Evolutionary conservation across 177 flowering plant species (phyloP).

Genomic region (Telopea speciosissima): DNA sequence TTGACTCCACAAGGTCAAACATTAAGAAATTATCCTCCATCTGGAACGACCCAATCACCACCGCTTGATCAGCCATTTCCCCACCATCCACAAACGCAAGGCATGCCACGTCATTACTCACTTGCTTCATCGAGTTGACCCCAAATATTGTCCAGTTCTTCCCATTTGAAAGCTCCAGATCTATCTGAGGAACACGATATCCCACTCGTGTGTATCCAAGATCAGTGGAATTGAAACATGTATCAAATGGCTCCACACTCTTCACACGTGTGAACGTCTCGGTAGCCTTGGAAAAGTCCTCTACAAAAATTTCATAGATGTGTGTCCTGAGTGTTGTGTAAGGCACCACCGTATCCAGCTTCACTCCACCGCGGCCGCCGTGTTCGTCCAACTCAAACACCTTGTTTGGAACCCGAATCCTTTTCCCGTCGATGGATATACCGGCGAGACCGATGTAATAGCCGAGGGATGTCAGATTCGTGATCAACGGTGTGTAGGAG

Average conservation of each 20-base stretch:
- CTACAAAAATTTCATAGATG: constrained; percentile 18
- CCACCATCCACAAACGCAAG: constrained; percentile 16
- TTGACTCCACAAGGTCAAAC: constrained; percentile 6
- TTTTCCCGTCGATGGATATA: constrained; percentile 13
- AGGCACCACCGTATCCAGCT: constrained; percentile 30
- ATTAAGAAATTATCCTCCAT: background rate
- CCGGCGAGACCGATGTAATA: constrained; percentile 24
- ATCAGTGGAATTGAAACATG: constrained; percentile 22
- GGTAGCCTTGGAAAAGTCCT: constrained; percentile 22
- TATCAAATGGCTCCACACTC: constrained; percentile 25
- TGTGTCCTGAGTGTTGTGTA: constrained; percentile 27
- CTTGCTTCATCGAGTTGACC: constrained; percentile 6
- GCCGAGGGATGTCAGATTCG: constrained; percentile 11
- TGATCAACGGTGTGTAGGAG: constrained; percentile 22
- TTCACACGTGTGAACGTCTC: constrained; percentile 22
- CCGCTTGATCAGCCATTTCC: background rate
- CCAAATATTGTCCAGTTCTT: constrained; percentile 10
- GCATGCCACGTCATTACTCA: constrained; percentile 2
- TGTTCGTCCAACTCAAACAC: constrained; percentile 11
- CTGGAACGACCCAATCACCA: constrained; percentile 10
- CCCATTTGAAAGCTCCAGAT: background rate
- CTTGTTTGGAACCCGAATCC: constrained; percentile 1
- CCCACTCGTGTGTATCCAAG: background rate
- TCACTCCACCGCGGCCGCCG: constrained; percentile 23
- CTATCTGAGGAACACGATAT: background rate